phyloP scores from a whole-genome alignment of 2,329 filamentous ascomycete genomes.

The Lizonia empirigonia region DNA sequence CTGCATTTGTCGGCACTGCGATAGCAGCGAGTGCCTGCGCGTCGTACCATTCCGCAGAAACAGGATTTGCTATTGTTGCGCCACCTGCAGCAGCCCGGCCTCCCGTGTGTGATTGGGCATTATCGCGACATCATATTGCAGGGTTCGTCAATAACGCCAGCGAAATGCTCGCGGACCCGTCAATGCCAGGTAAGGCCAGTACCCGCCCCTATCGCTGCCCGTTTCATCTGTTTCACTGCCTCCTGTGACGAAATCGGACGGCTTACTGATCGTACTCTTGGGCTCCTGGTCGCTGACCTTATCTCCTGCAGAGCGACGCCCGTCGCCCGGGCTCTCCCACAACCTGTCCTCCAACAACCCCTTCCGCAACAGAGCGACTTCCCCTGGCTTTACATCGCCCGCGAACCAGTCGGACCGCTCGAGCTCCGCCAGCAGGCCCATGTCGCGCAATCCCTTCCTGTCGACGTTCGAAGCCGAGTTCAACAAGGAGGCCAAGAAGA shows the following conservation, averaged over 20 bases:
- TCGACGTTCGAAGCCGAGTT: conserved; percentile 59
- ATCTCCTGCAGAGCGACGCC: conserved; percentile 50
- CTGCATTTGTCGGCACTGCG: conserved; percentile 15
- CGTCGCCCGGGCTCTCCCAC: conserved; percentile 63
- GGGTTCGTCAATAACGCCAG: conserved; percentile 39
- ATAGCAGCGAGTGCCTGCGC: conserved; percentile 10
- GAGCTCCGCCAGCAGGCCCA: conserved; percentile 65
- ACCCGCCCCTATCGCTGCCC: conserved; percentile 40
- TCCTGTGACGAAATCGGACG: conserved; percentile 35
- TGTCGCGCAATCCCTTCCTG: conserved; percentile 78
- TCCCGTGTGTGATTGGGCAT: conserved; percentile 42
- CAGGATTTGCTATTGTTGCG: conserved; percentile 24
- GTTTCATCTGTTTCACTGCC: conserved; percentile 40
- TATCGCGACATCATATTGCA: conserved; percentile 33
- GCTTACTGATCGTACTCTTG: conserved; percentile 29
- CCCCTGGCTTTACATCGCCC: conserved; percentile 53
- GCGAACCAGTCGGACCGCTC: conserved; percentile 40
- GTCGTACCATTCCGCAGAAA: conserved; percentile 18
- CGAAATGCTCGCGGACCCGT: conserved; percentile 51
- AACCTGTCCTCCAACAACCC: conserved; percentile 79
- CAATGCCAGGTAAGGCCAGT: conserved; percentile 49
- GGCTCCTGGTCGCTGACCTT: conserved; percentile 14
- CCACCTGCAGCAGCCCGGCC: conserved; percentile 33
- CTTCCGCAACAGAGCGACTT: conserved; percentile 74
- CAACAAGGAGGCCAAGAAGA: conserved; percentile 42